These are phyloP conservation scores for Debaryomyces hansenii DNA, from an alignment of 805 yeast species.

Conservation along the genomic window DNA sequence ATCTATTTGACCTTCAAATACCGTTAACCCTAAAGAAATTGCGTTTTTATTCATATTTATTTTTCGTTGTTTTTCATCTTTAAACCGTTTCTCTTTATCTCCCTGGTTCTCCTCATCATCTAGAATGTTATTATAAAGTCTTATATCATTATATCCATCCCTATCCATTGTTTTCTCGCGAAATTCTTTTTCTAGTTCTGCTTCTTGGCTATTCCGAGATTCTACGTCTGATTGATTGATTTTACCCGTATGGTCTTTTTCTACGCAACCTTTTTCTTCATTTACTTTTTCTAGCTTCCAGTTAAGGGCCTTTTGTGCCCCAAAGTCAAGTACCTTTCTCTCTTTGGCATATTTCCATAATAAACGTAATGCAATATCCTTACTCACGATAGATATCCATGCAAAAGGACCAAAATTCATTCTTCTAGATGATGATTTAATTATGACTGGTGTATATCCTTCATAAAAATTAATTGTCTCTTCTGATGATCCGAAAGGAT, in stretches of 20 bases:
- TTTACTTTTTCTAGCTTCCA: not conserved
- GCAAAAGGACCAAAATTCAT: conserved; percentile 54
- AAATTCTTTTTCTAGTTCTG: conserved; percentile 19
- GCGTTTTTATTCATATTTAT: conserved; percentile 27
- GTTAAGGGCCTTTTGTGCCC: not conserved
- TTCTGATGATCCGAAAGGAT: conserved; percentile 22
- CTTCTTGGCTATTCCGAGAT: not conserved
- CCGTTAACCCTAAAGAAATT: conserved; percentile 33
- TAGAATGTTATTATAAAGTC: conserved; percentile 13
- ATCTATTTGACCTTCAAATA: conserved; percentile 30
- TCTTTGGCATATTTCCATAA: conserved; percentile 9
- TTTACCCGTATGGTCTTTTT: not conserved
- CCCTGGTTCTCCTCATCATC: not conserved
- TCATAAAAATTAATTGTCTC: conserved; percentile 43
- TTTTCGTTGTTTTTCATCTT: conserved; percentile 4
- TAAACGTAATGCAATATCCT: conserved; percentile 34
- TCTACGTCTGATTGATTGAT: not conserved
- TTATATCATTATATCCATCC: conserved; percentile 23
- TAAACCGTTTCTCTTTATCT: not conserved
- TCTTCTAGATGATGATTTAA: conserved; percentile 36
- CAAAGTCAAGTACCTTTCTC: not conserved
- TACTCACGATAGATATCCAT: conserved; percentile 47
- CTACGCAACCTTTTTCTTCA: not conserved
- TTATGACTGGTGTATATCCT: conserved; percentile 43
- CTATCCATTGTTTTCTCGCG: conserved; percentile 22